A percentile compares a stretch with the other conserved stretches of the same genome.
phyloP scores from a whole-genome alignment of 768 basidiomycete genomes.

The Kwoniella newhampshirensis region DNA sequence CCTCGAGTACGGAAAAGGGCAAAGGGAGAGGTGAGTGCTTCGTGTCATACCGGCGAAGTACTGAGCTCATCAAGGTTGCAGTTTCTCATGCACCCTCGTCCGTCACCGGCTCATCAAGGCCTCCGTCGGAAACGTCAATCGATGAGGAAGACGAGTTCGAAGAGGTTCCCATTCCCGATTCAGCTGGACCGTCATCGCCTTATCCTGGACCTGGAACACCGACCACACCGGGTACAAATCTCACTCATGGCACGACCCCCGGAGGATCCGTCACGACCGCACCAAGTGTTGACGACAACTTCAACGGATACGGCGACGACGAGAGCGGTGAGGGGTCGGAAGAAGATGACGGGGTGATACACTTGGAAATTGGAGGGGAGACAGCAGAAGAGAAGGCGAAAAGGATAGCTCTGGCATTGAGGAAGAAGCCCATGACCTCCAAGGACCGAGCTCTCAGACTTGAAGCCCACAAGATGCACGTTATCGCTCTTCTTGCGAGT shows the following conservation, averaged over 20 bases:
- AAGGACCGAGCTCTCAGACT: constrained; percentile 71
- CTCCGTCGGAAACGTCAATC: not conserved
- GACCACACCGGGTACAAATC: constrained; percentile 17
- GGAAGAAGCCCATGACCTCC: constrained; percentile 52
- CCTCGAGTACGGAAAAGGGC: constrained; percentile 11
- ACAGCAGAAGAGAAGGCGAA: constrained; percentile 45
- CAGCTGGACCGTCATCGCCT: constrained; percentile 38
- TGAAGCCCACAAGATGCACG: constrained; percentile 85
- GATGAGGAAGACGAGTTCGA: constrained; percentile 48
- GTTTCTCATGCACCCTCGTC: not conserved
- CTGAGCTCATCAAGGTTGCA: not conserved
- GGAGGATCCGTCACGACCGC: constrained; percentile 26
- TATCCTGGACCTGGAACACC: constrained; percentile 30
- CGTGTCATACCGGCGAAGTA: not conserved
- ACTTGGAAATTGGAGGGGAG: constrained; percentile 44
- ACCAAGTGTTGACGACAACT: constrained; percentile 34
- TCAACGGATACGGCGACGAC: constrained; percentile 23
- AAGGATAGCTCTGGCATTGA: constrained; percentile 34
- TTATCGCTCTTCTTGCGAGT: constrained; percentile 73
- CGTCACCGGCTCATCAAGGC: not conserved
- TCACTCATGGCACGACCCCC: constrained; percentile 21
- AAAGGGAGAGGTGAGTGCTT: constrained; percentile 15
- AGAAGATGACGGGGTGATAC: constrained; percentile 33
- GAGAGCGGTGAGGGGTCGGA: constrained; percentile 26
- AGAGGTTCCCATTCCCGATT: constrained; percentile 40